Evolutionary conservation across 805 yeast genomes (phyloP).

Genomic region (Ogataea henricii): DNA sequence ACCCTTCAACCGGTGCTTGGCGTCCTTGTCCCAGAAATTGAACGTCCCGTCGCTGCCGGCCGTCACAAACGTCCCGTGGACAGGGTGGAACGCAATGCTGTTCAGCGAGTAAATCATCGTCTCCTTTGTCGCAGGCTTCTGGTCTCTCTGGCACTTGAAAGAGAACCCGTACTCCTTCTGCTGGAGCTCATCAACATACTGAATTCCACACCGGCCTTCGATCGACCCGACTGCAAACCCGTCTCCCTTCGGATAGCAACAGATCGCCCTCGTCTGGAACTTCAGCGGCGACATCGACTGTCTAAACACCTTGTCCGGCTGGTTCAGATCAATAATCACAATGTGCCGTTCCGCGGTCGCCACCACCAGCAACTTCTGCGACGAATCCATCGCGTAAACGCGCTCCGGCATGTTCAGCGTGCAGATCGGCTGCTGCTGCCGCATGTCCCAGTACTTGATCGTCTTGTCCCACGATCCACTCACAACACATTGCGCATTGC

Average conservation of each 20-base stretch:
- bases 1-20: constrained; percentile 81
- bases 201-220: constrained; percentile 95
- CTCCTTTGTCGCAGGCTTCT: constrained; percentile 54
- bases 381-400: constrained; percentile 84
- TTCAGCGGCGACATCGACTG: constrained; percentile 75
- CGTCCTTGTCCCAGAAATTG: constrained; percentile 95
- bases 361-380: constrained; percentile 82
- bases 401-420: constrained; percentile 86
- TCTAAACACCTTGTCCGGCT: constrained; percentile 82
- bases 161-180: constrained; percentile 77
- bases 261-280: constrained; percentile 81
- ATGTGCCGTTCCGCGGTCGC: constrained; percentile 91
- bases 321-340: constrained; percentile 72
- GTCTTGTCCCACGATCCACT: constrained; percentile 98
- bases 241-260: constrained; percentile 88
- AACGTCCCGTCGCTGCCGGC: constrained; percentile 95
- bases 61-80: constrained; percentile 87
- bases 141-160: constrained; percentile 91
- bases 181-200: constrained; percentile 82
- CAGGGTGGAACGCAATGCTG: constrained; percentile 82
- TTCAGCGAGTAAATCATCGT: constrained; percentile 77
- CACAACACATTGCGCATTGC: constrained; percentile 78
- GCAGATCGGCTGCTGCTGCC: constrained; percentile 79
- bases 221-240: constrained; percentile 92
- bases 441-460: constrained; percentile 90